Conservation (phyloP, 768 basidiomycete genomes). For the Rhizopogon sp. region DNA sequence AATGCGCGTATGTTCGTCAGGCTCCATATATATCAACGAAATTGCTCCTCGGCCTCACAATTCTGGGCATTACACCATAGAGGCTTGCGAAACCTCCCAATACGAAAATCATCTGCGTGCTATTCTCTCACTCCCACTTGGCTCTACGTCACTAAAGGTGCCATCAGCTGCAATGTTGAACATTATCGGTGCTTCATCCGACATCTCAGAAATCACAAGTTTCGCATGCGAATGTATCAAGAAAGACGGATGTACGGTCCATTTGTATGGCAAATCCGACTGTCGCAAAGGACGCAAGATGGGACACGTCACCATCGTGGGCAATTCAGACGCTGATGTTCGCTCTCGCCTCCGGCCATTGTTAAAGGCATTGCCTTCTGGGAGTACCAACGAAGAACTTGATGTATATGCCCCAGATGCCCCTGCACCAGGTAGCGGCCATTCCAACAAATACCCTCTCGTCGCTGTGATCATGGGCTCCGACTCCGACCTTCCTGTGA, state of each 20-base stretch:
- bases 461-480: slow-evolving; percentile 98
- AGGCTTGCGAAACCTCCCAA: slow-evolving; percentile 94
- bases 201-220: slow-evolving; percentile 52
- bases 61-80: slow-evolving; percentile 98
- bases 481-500: slow-evolving; percentile 93
- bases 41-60: slow-evolving; percentile 98
- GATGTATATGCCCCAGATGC: slow-evolving; percentile 47
- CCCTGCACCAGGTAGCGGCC: slow-evolving; percentile 40
- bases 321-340: slow-evolving; percentile 72
- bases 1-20: slow-evolving; percentile 32
- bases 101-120: slow-evolving; percentile 97
- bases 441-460: slow-evolving; percentile 66
- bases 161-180: slow-evolving; percentile 92
- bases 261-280: slow-evolving; percentile 93
- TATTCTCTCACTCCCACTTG: slow-evolving; percentile 85
- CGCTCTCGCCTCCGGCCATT: slow-evolving; percentile 67
- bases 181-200: slow-evolving; percentile 77
- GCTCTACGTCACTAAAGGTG: slow-evolving; percentile 83
- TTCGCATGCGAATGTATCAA: slow-evolving; percentile 57
- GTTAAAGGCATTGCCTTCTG: slow-evolving; percentile 57
- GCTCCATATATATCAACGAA: slow-evolving; percentile 83
- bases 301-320: slow-evolving; percentile 94
- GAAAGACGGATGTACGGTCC: slow-evolving; percentile 73
- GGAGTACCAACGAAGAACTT: slow-evolving; percentile 38
- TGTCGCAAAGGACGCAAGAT: slow-evolving; percentile 91